A percentile compares a stretch with the other conserved stretches of the same genome.
These are phyloP conservation scores for Pelargonium citronellum DNA, from an alignment of 441 rosid species.

Conservation along the genomic window DNA sequence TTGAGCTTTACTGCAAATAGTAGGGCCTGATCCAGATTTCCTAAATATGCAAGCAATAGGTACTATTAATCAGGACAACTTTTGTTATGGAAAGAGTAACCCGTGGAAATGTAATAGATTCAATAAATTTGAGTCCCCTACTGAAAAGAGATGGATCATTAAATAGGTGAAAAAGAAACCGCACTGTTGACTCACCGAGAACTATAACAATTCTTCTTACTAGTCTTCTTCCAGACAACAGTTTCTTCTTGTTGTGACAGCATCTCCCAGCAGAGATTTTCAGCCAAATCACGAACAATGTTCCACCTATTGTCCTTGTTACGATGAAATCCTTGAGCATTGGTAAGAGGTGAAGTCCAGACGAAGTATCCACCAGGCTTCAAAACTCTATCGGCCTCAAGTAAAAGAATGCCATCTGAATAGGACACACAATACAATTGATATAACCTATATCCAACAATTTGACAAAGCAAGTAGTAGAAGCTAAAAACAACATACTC, in stretches of 20 bases:
- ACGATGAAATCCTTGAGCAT: conserved; percentile 39
- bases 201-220: conserved; percentile 62
- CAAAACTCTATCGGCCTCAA: conserved; percentile 75
- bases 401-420: conserved; percentile 69
- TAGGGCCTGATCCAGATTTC: conserved; percentile 57
- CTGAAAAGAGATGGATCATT: no score
- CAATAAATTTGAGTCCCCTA: no score
- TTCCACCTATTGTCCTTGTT: conserved; percentile 70
- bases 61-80: no score
- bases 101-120: no score
- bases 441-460: not conserved
- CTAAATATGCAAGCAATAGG: no score
- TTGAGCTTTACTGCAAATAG: conserved; percentile 66
- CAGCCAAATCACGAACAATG: conserved; percentile 57
- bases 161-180: no score
- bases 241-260: conserved; percentile 92
- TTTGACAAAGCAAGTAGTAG: not conserved
- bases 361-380: conserved; percentile 93
- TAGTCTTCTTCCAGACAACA: conserved; percentile 88
- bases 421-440: not conserved
- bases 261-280: conserved; percentile 84
- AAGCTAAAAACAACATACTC: not conserved
- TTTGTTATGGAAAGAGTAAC: no score
- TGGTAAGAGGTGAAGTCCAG: conserved; percentile 81
- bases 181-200: conserved; percentile 41